A percentile compares a stretch with the other conserved stretches of the same genome.
phyloP scores from a whole-genome alignment of 2,329 filamentous ascomycete genomes.

The Chaetothyriales sp. region DNA sequence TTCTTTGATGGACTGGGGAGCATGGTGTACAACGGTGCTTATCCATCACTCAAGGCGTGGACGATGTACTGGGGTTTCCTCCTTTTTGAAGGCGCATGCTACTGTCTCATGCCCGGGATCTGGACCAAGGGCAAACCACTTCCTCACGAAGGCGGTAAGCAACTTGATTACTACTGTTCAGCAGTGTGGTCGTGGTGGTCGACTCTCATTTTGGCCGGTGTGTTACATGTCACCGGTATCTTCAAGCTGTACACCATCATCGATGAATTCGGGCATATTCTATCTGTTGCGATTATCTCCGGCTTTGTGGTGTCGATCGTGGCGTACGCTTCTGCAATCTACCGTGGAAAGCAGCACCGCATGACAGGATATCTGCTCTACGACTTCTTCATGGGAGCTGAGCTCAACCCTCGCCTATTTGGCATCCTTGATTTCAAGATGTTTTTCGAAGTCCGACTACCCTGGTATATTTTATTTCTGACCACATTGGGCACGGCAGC shows the following conservation, averaged over 20 bases:
- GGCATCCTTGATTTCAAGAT: conserved; percentile 81
- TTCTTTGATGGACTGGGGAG: conserved; percentile 59
- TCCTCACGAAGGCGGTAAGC: conserved; percentile 65
- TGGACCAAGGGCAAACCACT: conserved; percentile 81
- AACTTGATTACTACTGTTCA: conserved; percentile 89
- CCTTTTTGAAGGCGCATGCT: conserved; percentile 68
- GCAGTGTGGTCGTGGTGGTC: conserved; percentile 76
- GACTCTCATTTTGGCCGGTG: conserved; percentile 58
- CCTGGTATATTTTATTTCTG: conserved; percentile 82
- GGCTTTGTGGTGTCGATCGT: conserved; percentile 71
- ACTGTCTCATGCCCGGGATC: conserved; percentile 75
- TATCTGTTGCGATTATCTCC: conserved; percentile 85
- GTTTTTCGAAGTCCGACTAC: conserved; percentile 87
- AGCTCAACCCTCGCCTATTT: conserved; percentile 76
- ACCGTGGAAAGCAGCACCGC: conserved; percentile 70
- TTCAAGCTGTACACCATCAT: conserved; percentile 87
- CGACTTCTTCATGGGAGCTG: conserved; percentile 84
- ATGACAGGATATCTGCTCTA: conserved; percentile 77
- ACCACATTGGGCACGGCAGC: conserved; percentile 62
- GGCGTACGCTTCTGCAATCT: conserved; percentile 74
- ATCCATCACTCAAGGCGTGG: conserved; percentile 72
- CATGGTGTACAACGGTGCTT: conserved; percentile 71
- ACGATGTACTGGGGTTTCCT: conserved; percentile 90
- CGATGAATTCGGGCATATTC: conserved; percentile 85
- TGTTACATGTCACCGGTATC: conserved; percentile 65